Base-by-base conservation (phyloP, 2,329 filamentous ascomycete species). In the Fusarium zealandicum region DNA sequence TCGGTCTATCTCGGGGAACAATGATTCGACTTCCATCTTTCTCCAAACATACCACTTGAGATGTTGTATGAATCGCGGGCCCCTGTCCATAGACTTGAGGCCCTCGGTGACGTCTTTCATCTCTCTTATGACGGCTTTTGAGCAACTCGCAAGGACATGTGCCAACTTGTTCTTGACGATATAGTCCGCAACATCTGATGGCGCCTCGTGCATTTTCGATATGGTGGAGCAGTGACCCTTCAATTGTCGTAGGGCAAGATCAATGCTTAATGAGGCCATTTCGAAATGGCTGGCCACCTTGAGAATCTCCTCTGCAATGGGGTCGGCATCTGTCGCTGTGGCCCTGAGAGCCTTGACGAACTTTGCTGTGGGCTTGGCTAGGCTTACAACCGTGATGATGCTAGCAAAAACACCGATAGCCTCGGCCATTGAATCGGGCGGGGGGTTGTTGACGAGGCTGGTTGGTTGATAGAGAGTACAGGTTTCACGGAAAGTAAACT, bases 351-450 rank as follows among this genome's bases (percentile, higher is more conserved):
- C 9, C 13, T 12, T 17, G 8, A 43, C 18, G 9, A 56, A 25
- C 11, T 13, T 43, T 1, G 31, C 10, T 5, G 53, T 43, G 5
- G 50, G 42, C n/a, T 9, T 27, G 3, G 30, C 14, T 4, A 54
- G 1, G 2, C 32, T 40, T 1, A 20, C 52, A 4, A 55, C 37
- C 0, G 42, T 36, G 3, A 33, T 27, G 4, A 49, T 30, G 4
- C 52, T 39, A 2, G 18, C n/a, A 5, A 55, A n/a, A 3, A 38
- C n/a, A 6, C 53, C 42, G 2, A 36, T 0, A 4, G n/a, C 28
- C 30, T 54, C 53, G 22, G 42, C 49, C 53, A 56, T 54, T 20
- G 20, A 6, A 20, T 20, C 6, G 20, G 6, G 20, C 20, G 20
- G 20, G 20, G 20, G 20, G 4, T 20, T 20, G 20, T 20, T 20